Conservation (phyloP, 2,329 filamentous ascomycete genomes). For the Metarhizium brunneum region DNA sequence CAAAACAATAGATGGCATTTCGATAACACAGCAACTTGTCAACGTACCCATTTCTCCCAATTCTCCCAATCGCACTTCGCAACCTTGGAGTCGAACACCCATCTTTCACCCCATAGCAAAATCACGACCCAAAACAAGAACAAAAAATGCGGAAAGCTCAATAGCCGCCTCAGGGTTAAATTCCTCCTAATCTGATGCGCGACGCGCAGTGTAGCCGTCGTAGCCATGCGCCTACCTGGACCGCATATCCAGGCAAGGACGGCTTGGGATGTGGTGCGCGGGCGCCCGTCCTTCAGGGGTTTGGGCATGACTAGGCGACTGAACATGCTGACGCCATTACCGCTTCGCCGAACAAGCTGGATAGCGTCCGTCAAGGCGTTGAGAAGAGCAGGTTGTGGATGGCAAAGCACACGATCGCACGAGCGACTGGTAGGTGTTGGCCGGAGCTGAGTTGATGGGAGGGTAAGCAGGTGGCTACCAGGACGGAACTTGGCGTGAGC, state of each 20-base stretch:
- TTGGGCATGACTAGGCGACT: slow-evolving; percentile 5
- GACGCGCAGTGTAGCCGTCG: slow-evolving; percentile 19
- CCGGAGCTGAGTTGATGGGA: neutral
- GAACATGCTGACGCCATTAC: slow-evolving; percentile 23
- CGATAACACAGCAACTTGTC: neutral
- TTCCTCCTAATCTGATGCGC: slow-evolving; percentile 27
- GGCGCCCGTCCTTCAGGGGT: slow-evolving; percentile 3
- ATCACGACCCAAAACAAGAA: slow-evolving; percentile 66
- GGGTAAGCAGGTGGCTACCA: neutral
- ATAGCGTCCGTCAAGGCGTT: neutral
- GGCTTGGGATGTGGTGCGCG: neutral
- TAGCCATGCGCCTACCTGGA: slow-evolving; percentile 28
- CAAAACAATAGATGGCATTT: neutral
- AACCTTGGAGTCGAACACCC: slow-evolving; percentile 63
- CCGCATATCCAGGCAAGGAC: slow-evolving; percentile 27
- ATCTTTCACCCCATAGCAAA: slow-evolving; percentile 78
- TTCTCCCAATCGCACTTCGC: slow-evolving; percentile 68
- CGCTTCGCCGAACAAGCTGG: slow-evolving; percentile 3
- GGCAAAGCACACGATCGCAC: neutral
- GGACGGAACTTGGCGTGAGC: neutral
- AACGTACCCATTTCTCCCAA: slow-evolving; percentile 86
- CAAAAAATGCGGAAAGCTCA: slow-evolving; percentile 58
- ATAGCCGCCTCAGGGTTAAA: slow-evolving; percentile 38
- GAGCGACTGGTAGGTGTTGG: neutral
- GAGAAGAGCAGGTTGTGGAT: neutral